Evolutionary conservation across 192 early-diverging fungal genomes (phyloP).

Genomic region (Funneliformis geosporum): DNA sequence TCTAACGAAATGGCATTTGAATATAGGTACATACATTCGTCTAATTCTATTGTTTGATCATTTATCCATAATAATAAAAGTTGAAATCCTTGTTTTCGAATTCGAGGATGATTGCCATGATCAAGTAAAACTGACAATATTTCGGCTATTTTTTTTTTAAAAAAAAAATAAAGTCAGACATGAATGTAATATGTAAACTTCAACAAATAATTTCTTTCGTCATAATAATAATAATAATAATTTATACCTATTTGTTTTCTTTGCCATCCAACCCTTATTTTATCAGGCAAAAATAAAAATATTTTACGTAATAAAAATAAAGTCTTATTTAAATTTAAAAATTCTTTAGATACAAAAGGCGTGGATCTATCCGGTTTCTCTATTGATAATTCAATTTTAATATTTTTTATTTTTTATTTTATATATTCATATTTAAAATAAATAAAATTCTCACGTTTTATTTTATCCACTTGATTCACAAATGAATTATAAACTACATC

Average conservation of each 20-base stretch:
- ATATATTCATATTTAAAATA: not conserved
- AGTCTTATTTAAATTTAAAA: constrained; percentile 62
- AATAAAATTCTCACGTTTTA: constrained; percentile 58
- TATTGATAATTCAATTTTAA: not conserved
- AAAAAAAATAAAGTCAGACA: not conserved
- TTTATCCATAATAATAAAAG: constrained; percentile 74
- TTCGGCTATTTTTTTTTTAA: constrained; percentile 42
- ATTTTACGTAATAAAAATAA: constrained; percentile 66
- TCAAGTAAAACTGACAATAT: constrained; percentile 66
- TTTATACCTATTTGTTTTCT: constrained; percentile 56
- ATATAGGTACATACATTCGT: constrained; percentile 63
- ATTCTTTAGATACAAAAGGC: constrained; percentile 63
- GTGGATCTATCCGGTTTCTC: constrained; percentile 57
- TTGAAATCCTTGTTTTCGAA: constrained; percentile 72
- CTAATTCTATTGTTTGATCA: constrained; percentile 58
- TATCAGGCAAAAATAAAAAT: constrained; percentile 65
- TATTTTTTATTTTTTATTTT: not conserved
- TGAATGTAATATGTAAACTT: not conserved
- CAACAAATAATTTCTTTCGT: not conserved
- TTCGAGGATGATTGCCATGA: constrained; percentile 65
- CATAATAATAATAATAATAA: not conserved
- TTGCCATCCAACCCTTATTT: constrained; percentile 76
- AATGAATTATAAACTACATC: constrained; percentile 67
- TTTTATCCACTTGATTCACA: constrained; percentile 73
- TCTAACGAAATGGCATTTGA: constrained; percentile 65